Conservation (phyloP, 192 early-diverging fungal species). For the Backusella luteola region DNA sequence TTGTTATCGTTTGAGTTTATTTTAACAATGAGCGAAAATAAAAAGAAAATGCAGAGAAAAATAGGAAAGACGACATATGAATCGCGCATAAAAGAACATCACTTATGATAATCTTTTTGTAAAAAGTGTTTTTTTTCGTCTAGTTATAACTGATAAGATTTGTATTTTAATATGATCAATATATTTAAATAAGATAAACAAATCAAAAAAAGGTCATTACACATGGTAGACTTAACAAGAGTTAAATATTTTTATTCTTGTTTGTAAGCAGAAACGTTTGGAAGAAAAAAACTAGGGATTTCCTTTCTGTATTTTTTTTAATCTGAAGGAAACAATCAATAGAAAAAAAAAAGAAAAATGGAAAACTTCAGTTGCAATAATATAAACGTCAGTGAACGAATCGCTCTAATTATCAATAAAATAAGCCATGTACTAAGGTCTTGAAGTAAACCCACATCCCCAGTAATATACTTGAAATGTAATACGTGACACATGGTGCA, state of each 20-base stretch:
- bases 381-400: neutral
- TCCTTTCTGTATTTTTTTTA: neutral
- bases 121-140: too few relatives aligned
- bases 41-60: too few relatives aligned
- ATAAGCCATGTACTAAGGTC: neutral
- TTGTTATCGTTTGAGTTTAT: too few relatives aligned
- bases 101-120: too few relatives aligned
- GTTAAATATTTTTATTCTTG: neutral
- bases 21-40: too few relatives aligned
- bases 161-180: too few relatives aligned
- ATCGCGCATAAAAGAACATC: too few relatives aligned
- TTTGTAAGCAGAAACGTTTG: neutral
- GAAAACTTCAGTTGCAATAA: neutral
- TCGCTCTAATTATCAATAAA: neutral
- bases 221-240: neutral
- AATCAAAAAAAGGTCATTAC: too few relatives aligned
- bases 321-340: neutral
- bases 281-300: neutral
- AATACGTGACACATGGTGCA: neutral
- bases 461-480: neutral
- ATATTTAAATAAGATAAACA: too few relatives aligned
- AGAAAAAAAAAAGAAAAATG: neutral
- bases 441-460: neutral
- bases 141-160: too few relatives aligned
- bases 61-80: too few relatives aligned